Evolutionary conservation across 352 stramenopile genomes (phyloP).

Genomic region (Pythium aristosporum): DNA sequence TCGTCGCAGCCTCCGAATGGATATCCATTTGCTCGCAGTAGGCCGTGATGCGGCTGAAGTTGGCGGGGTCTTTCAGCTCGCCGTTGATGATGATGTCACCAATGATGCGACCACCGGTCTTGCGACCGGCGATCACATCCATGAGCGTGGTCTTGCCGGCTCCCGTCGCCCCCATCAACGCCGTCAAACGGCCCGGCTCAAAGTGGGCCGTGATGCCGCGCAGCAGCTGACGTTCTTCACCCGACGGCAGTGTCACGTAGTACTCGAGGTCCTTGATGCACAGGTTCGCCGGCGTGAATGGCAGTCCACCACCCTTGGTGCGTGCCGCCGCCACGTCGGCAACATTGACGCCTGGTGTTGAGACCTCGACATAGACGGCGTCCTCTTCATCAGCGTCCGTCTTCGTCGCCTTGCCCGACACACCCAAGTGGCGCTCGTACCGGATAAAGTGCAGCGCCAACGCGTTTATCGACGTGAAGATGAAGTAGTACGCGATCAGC

Average conservation of each 20-base stretch:
- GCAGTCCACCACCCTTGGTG: slow-evolving; percentile 30
- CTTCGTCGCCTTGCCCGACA: slow-evolving; percentile 34
- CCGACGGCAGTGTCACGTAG: slow-evolving; percentile 50
- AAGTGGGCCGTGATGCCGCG: slow-evolving; percentile 49
- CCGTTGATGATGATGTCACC: slow-evolving; percentile 92
- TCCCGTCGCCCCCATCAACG: slow-evolving; percentile 70
- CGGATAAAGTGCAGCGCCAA: slow-evolving; percentile 52
- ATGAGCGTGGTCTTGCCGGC: slow-evolving; percentile 66
- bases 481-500: slow-evolving; percentile 49
- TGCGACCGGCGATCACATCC: slow-evolving; percentile 74
- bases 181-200: slow-evolving; percentile 60
- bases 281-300: slow-evolving; percentile 42
- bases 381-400: slow-evolving; percentile 30
- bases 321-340: neutral
- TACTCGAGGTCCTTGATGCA: slow-evolving; percentile 49
- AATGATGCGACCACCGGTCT: slow-evolving; percentile 65
- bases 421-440: slow-evolving; percentile 48
- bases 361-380: slow-evolving; percentile 41
- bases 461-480: slow-evolving; percentile 50
- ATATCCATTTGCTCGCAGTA: slow-evolving; percentile 90
- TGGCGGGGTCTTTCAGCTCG: slow-evolving; percentile 63
- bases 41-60: slow-evolving; percentile 85
- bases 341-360: slow-evolving; percentile 25
- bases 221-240: slow-evolving; percentile 46
- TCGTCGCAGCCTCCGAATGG: slow-evolving; percentile 79